phyloP scores from a whole-genome alignment of 495 filamentous ascomycete genomes.

The Lasiosphaeria ovina region DNA sequence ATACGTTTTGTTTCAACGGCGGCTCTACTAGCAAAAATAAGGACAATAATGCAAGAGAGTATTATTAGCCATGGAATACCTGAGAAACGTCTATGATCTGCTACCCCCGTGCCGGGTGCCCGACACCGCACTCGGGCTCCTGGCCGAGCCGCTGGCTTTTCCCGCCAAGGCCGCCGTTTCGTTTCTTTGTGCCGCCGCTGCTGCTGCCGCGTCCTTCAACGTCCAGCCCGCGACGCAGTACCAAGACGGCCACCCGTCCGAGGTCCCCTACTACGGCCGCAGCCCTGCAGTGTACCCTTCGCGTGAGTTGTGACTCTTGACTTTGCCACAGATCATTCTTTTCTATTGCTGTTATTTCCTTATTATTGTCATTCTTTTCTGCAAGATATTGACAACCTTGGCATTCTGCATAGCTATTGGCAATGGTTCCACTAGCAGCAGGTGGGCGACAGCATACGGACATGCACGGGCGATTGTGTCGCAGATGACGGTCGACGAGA shows the following conservation, averaged over 20 bases:
- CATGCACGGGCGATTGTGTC: conserved; percentile 35
- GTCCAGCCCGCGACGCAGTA: not conserved
- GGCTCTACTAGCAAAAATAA: not conserved
- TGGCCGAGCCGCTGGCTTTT: conserved; percentile 19
- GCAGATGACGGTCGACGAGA: conserved; percentile 41
- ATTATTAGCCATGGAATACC: conserved; percentile 15
- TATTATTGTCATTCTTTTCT: not conserved
- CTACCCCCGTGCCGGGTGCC: not conserved
- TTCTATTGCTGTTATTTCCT: not conserved
- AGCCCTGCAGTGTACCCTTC: conserved; percentile 54
- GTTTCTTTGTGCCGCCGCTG: conserved; percentile 18
- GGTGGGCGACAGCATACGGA: conserved; percentile 35
- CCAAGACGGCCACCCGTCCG: conserved; percentile 13
- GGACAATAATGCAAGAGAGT: not conserved
- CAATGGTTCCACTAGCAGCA: conserved; percentile 43
- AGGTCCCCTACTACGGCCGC: conserved; percentile 33
- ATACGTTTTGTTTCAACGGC: too few species aligned
- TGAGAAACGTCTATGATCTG: conserved; percentile 9
- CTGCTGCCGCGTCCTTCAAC: not conserved
- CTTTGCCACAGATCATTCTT: not conserved
- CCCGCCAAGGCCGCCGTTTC: conserved; percentile 20
- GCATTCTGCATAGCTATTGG: conserved; percentile 32
- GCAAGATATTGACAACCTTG: not conserved
- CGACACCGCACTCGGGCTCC: not conserved
- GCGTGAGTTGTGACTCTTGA: conserved; percentile 28